Base-by-base conservation (phyloP, 352 stramenopile species). In the Globisporangium abappressorium region DNA sequence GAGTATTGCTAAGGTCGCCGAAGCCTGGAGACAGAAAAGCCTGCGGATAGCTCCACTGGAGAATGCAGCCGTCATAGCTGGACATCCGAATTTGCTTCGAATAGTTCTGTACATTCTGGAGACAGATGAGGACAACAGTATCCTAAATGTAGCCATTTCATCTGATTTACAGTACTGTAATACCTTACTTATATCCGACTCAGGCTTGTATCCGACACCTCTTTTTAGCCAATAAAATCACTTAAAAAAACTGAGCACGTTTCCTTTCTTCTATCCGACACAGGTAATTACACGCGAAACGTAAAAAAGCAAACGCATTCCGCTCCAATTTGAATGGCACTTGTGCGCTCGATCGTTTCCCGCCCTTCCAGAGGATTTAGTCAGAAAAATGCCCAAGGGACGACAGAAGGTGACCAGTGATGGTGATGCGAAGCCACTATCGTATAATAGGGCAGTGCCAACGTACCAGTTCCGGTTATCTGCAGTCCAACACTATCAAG, bases 261-360 rank as follows among this genome's bases (percentile, higher is more conserved):
- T n/a, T n/a, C n/a, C n/a, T n/a, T n/a, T n/a, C n/a, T n/a, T n/a
- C n/a, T n/a, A n/a, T n/a, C n/a, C n/a, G n/a, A n/a, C n/a, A n/a
- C n/a, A n/a, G n/a, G n/a, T n/a, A n/a, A n/a, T n/a, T n/a, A n/a
- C n/a, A n/a, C n/a, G n/a, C n/a, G n/a, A n/a, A n/a, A n/a, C 46
- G 18, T 54, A 49, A 49, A 22, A n/a, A 15, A 49, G 15, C n/a
- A 22, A 53, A n/a, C n/a, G n/a, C n/a, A n/a, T n/a, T n/a, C n/a
- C n/a, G n/a, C n/a, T n/a, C n/a, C n/a, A n/a, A n/a, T n/a, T n/a
- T n/a, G n/a, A n/a, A 54, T 28, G 46, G 5, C 46, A 54, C 20
- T 54, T 28, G 46, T 54, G 46, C 46, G 46, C 46, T 54, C 46
- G 20, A 54, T 54, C 46, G 46, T 28, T 54, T 28, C 46, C 46